These are phyloP conservation scores for Juglanconis sp. DNA, from an alignment of 2,329 filamentous ascomycete genomes.

Conservation along the genomic window DNA sequence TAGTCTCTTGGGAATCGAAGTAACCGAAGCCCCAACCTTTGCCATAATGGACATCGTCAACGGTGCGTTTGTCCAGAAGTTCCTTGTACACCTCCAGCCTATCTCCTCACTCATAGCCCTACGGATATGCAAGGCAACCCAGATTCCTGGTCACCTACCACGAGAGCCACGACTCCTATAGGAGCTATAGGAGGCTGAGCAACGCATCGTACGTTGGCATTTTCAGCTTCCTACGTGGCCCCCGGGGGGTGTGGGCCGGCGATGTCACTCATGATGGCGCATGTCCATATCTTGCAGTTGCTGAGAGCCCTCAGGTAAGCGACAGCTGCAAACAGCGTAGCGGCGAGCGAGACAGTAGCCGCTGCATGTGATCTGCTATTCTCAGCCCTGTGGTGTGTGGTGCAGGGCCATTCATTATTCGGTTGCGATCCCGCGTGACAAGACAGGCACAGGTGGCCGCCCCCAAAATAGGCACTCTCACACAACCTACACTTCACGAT, in stretches of 20 bases:
- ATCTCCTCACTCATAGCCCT: too few species aligned
- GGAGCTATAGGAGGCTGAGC: slow-evolving; percentile 2
- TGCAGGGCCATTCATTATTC: slow-evolving; percentile 1
- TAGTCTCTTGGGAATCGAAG: too few species aligned
- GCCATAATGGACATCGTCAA: too few species aligned
- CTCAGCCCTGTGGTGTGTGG: slow-evolving; percentile 13
- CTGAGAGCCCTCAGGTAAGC: background rate
- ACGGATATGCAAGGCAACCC: too few species aligned
- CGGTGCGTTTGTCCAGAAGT: too few species aligned
- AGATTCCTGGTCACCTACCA: background rate
- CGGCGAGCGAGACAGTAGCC: background rate
- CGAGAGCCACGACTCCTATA: background rate
- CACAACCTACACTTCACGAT: background rate
- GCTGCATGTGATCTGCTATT: slow-evolving; percentile 12
- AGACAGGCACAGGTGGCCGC: background rate
- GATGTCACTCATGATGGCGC: background rate
- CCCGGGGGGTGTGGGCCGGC: background rate
- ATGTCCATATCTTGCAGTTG: background rate
- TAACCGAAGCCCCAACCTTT: too few species aligned
- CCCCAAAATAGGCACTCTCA: slow-evolving; percentile 11
- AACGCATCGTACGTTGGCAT: background rate
- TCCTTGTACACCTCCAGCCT: too few species aligned
- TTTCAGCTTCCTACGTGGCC: background rate
- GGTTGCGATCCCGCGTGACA: background rate
- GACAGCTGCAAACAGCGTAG: background rate